Conservation (phyloP, 2,329 filamentous ascomycete genomes). For the Colletotrichum tropicale region DNA sequence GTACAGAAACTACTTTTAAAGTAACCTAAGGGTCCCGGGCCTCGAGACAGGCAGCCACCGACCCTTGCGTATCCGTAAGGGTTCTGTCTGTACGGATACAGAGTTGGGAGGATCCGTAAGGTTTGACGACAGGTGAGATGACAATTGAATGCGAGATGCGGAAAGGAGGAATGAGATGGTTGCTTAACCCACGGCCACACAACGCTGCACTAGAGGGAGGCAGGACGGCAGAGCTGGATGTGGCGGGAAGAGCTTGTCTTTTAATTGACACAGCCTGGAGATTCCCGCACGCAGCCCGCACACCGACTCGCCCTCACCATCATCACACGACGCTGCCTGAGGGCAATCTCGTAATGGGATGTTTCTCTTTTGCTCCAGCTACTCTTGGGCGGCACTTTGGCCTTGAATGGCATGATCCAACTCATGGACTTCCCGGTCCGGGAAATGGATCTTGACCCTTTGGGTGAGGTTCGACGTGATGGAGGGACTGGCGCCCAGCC, state of each 20-base stretch:
- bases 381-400: not conserved
- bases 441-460: not conserved
- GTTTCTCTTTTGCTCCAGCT: not conserved
- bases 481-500: not conserved
- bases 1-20: not conserved
- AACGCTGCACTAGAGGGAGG: not conserved
- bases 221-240: not conserved
- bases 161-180: not conserved
- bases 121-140: not conserved
- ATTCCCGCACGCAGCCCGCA: not conserved
- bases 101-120: not conserved
- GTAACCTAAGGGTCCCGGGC: not conserved
- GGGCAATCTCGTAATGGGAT: not conserved
- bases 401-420: not conserved
- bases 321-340: constrained; percentile 1
- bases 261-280: not conserved
- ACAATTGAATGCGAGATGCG: not conserved
- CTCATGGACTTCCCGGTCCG: not conserved
- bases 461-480: not conserved
- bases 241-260: not conserved
- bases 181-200: not conserved
- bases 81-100: not conserved
- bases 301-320: not conserved
- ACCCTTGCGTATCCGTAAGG: not conserved
- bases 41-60: not conserved